Evolutionary conservation across 1,139 yeast genomes (phyloP), one percentile per base, ranked within the genome.

Genomic region (Diutina scorzettiae): DNA sequence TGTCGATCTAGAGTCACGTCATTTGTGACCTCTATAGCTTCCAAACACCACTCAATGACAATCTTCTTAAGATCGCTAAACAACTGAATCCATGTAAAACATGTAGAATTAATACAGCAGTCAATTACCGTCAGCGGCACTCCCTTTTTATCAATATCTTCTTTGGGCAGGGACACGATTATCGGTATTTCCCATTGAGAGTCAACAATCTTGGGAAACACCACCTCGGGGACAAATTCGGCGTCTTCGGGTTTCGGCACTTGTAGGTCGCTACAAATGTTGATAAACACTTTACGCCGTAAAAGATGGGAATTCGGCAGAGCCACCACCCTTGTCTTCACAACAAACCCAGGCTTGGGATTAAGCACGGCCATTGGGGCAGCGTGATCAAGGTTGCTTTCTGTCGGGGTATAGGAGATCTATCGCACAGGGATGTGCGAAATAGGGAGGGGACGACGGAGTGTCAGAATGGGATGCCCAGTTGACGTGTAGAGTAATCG

Each of bases 151-250:
- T 87, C 96, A 16, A 48, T 57, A 33, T 72, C 79, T 16, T 78
- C 56, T 44, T 70, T 59, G 43, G 71, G 72, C 0, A 66, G 62
- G 0, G 89, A 77, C 0, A 84, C 74, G 1, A 82, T 71, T 8
- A 86, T 75, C 1, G 96, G 96, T 3, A 86, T 81, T 47, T 82
- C 89, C 95, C 95, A 86, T 52, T 78, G 69, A 51, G 80, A 79
- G 34, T 77, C 77, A 56, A 79, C 75, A 23, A 84, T 81, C 43
- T 77, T 58, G 1, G 83, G 78, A 51, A 78, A 78, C 5, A 84
- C 77, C 2, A 66, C 58, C 27, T 63, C 67, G 2, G 89, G 77
- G 34, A 69, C 67, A 51, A 80, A 80, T 24, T 60, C 73, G 23
- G 56, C 61, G 8, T 57, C 57, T 5, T 20, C 11, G 8, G 69